Base-by-base conservation (phyloP, 2,329 filamentous ascomycete genomes). In the Penicillium fuscoglaucum region DNA sequence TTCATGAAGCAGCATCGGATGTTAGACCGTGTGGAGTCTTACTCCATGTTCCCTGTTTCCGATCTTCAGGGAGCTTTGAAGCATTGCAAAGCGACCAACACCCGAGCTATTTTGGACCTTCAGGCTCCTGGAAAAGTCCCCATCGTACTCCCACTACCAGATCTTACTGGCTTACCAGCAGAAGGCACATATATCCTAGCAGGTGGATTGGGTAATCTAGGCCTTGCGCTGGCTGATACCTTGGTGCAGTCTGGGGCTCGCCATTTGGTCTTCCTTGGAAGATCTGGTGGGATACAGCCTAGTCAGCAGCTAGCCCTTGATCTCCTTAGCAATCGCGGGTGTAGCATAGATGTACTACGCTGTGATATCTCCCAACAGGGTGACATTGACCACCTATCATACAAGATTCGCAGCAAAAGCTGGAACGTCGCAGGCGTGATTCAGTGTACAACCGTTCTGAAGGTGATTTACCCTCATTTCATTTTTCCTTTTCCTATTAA, bases 181-280 rank as follows among this genome's bases (percentile, higher is more conserved):
- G 47, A 54, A 28, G 47, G 50, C 10, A 66, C 66, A 2, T 68
- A 66, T 12, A 58, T 68, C 6, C 58, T 68, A 24, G 64, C 63
- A 10, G 65, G 65, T 47, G 66, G 66, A 1, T 47, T 68, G n/a
- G 64, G 66, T 10, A 63, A 61, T 29, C 55, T 68, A 1, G 66
- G 66, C 15, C 57, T 66, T 26, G 59, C 64, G 9, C 45, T 66
- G 29, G 66, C 66, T 7, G 54, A 61, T 12, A 66, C 57, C 4
- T 51, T 68, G 41, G 57, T 57, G 7, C 51, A 58, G 9, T 60
- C 54, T 44, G 65, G 66, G 7, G 64, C 66, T 17, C 61, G 61
- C 3, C 63, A 68, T 41, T 50, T 67, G n/a, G 59, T 68, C 2
- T 66, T 68, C 59, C 61, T 68, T 37, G 58, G 58, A 19, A 58